Conservation (phyloP, 805 yeast genomes). For the Isabelozyma gotoi region DNA sequence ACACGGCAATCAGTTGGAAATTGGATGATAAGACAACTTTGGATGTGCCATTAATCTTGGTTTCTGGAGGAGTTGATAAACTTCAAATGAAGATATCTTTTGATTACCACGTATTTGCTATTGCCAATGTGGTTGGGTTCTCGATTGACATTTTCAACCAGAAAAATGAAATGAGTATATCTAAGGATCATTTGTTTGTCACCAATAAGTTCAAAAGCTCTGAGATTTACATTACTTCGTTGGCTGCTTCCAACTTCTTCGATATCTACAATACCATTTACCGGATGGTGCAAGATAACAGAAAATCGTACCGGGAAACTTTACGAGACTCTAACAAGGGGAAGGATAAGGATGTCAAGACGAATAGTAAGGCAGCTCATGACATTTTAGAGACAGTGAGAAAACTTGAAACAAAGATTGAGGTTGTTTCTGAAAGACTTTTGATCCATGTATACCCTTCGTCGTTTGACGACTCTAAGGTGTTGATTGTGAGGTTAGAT, state of each 20-base stretch:
- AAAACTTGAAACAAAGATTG: constrained; percentile 65
- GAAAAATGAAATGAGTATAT: constrained; percentile 46
- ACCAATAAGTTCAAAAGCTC: constrained; percentile 49
- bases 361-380: constrained; percentile 4
- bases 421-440: constrained; percentile 56
- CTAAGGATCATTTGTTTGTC: constrained; percentile 63
- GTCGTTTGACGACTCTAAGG: constrained; percentile 74
- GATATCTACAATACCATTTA: constrained; percentile 73
- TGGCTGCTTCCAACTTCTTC: constrained; percentile 79
- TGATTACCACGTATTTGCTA: constrained; percentile 83
- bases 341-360: constrained; percentile 2
- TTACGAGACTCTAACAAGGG: constrained; percentile 53
- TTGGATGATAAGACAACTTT: constrained; percentile 36
- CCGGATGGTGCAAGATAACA: constrained; percentile 72
- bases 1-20: constrained; percentile 75
- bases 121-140: constrained; percentile 51
- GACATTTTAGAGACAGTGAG: constrained; percentile 32
- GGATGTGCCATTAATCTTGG: constrained; percentile 65
- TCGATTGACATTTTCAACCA: constrained; percentile 67
- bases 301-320: constrained; percentile 72
- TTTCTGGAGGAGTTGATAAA: constrained; percentile 55
- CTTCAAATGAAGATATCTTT: constrained; percentile 65
- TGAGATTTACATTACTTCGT: constrained; percentile 70
- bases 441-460: constrained; percentile 78
- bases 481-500: constrained; percentile 60